phyloP scores from a whole-genome alignment of 2,329 filamentous ascomycete species.

The Colletotrichum sp. region DNA sequence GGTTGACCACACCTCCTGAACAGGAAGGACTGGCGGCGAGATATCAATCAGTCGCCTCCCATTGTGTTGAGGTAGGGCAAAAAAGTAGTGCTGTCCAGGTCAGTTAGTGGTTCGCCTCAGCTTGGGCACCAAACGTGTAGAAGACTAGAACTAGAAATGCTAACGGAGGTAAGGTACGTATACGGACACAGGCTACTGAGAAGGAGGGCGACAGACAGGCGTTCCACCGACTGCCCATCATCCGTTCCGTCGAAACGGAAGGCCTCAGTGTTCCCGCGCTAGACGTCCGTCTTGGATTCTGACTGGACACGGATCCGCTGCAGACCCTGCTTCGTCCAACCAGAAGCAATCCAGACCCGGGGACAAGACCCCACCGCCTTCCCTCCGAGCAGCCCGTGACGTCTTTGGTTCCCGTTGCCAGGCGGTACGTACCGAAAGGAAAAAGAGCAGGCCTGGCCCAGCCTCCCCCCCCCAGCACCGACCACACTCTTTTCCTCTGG shows the following conservation, averaged over 20 bases:
- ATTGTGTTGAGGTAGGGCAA: neutral
- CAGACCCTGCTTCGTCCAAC: conserved; percentile 4
- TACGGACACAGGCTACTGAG: neutral
- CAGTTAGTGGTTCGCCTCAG: neutral
- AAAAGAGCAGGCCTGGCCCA: neutral
- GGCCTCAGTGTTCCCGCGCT: neutral
- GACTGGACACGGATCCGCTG: neutral
- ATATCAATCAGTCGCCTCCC: neutral
- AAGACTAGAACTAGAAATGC: neutral
- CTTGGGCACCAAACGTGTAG: neutral
- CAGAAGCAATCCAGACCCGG: neutral
- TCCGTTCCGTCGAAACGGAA: neutral
- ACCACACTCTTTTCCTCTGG: neutral
- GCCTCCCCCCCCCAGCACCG: neutral
- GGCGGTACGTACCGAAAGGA: neutral
- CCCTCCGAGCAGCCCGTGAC: conserved; percentile 3
- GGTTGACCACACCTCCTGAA: conserved; percentile 3
- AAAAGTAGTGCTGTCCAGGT: neutral
- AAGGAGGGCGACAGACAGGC: neutral
- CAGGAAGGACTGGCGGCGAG: neutral
- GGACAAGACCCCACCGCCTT: neutral
- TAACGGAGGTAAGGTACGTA: neutral
- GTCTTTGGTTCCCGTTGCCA: neutral
- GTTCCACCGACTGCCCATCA: neutral
- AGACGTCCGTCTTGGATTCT: neutral